Evolutionary conservation across 495 filamentous ascomycete genomes (phyloP).

Genomic region (Xylaria nigripes): DNA sequence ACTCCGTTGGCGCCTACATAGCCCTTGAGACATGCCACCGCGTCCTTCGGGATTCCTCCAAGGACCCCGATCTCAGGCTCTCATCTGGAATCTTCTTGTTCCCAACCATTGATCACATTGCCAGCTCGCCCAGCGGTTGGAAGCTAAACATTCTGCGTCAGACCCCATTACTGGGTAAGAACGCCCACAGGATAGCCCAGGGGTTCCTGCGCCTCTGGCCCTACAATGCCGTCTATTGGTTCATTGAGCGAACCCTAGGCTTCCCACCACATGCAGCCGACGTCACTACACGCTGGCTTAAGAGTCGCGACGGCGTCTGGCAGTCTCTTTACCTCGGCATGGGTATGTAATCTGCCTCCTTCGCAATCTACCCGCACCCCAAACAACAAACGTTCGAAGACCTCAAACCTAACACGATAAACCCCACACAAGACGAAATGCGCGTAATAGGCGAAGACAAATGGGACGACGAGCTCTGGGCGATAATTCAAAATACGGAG

Average conservation of each 20-base stretch:
- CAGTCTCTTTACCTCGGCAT: slow-evolving; percentile 55
- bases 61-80: slow-evolving; percentile 15
- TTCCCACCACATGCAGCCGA: slow-evolving; percentile 50
- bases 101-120: slow-evolving; percentile 70
- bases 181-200: slow-evolving; percentile 46
- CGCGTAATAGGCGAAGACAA: slow-evolving; percentile 60
- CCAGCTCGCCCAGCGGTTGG: slow-evolving; percentile 53
- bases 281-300: slow-evolving; percentile 56
- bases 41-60: slow-evolving; percentile 28
- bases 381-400: not conserved
- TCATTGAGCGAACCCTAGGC: slow-evolving; percentile 42
- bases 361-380: not conserved
- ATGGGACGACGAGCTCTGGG: slow-evolving; percentile 81
- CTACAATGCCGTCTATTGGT: slow-evolving; percentile 26
- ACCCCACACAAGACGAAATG: slow-evolving; percentile 55
- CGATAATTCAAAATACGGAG: slow-evolving; percentile 35
- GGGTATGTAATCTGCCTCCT: slow-evolving; percentile 6
- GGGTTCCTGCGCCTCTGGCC: slow-evolving; percentile 42
- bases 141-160: slow-evolving; percentile 45
- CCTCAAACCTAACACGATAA: not conserved
- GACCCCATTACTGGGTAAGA: slow-evolving; percentile 47
- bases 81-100: slow-evolving; percentile 61
- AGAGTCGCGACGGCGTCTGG: slow-evolving; percentile 54
- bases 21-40: slow-evolving; percentile 61
- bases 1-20: slow-evolving; percentile 76